phyloP scores from a whole-genome alignment of 2,329 filamentous ascomycete genomes.

The Exutisphaerella laricina region DNA sequence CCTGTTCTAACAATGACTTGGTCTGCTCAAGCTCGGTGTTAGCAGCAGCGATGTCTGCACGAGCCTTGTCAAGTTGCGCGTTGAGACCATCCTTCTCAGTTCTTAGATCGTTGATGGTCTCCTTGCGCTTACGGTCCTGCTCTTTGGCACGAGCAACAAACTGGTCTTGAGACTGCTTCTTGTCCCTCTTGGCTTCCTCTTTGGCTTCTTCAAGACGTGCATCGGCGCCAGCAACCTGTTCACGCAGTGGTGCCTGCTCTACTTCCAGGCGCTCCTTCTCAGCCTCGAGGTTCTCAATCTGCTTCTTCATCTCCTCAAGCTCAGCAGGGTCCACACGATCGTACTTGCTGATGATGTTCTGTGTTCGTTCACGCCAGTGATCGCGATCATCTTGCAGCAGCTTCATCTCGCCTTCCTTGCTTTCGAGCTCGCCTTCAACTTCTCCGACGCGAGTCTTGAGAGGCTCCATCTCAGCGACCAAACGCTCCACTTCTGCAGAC shows the following conservation, averaged over 20 bases:
- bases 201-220: conserved; percentile 36
- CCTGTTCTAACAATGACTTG: conserved; percentile 60
- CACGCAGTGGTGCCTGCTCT: conserved; percentile 47
- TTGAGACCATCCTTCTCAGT: conserved; percentile 56
- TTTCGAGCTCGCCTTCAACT: conserved; percentile 72
- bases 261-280: conserved; percentile 52
- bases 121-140: conserved; percentile 58
- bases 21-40: conserved; percentile 55
- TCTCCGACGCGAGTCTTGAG: conserved; percentile 74
- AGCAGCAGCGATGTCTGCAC: conserved; percentile 13
- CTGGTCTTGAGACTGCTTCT: conserved; percentile 18
- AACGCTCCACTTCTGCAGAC: conserved; percentile 65
- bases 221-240: conserved; percentile 45
- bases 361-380: conserved; percentile 90
- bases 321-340: conserved; percentile 92
- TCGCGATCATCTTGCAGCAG: conserved; percentile 88
- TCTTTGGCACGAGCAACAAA: conserved; percentile 46
- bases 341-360: conserved; percentile 93
- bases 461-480: conserved; percentile 71
- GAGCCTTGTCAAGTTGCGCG: conserved; percentile 22
- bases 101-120: conserved; percentile 52
- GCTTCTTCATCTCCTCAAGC: conserved; percentile 79
- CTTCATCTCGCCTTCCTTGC: conserved; percentile 80
- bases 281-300: conserved; percentile 51
- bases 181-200: conserved; percentile 24